phyloP scores from a whole-genome alignment of 257 asterid genomes.

The Nyctanthes arbortristis region DNA sequence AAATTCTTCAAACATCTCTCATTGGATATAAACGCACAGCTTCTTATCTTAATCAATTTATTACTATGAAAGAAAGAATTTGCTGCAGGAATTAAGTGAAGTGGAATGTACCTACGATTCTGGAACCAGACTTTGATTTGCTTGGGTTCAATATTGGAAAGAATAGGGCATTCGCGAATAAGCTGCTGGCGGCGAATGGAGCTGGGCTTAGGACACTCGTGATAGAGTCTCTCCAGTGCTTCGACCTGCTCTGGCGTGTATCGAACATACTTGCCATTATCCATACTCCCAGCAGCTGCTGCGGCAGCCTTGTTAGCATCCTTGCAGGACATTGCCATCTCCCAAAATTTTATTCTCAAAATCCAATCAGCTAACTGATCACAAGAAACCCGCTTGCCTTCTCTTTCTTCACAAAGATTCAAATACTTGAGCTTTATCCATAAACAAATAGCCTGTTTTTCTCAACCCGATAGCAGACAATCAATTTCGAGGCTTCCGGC shows the following conservation, averaged over 20 bases:
- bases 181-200: conserved; percentile 90
- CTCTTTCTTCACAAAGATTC: conserved; percentile 8
- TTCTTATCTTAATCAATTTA: not conserved
- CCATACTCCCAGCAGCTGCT: conserved; percentile 39
- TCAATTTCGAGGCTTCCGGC: conserved; percentile 10
- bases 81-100: not conserved
- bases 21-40: not conserved
- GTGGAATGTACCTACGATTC: conserved; percentile 63
- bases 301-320: conserved; percentile 54
- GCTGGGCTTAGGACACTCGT: conserved; percentile 89
- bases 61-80: not conserved
- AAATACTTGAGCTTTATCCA: not conserved
- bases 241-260: conserved; percentile 92
- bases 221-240: conserved; percentile 89
- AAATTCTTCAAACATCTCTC: not conserved
- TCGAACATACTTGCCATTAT: conserved; percentile 79
- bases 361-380: not conserved
- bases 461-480: conserved; percentile 13
- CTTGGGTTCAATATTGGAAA: conserved; percentile 78
- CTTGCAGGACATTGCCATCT: conserved; percentile 70
- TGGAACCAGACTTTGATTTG: conserved; percentile 98
- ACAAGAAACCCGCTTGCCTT: not conserved
- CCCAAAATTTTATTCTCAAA: conserved; percentile 24
- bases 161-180: conserved; percentile 81
- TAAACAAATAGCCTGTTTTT: conserved; percentile 17